These are phyloP conservation scores for Hippophae tibetana DNA, from an alignment of 306 rosid species.

Conservation along the genomic window DNA sequence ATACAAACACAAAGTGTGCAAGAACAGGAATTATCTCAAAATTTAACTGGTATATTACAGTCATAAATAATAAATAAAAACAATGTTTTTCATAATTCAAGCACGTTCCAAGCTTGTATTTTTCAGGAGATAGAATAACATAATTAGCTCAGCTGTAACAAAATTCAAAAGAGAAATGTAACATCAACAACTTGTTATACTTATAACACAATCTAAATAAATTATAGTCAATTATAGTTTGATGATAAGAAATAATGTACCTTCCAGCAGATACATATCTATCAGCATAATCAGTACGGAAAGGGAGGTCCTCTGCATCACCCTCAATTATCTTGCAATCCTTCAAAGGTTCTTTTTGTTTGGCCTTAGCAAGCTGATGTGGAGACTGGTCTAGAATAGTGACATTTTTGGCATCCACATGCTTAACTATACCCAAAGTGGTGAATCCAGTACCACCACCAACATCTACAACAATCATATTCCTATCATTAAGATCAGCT, in stretches of 20 bases:
- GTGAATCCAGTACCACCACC: constrained; percentile 94
- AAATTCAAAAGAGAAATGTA: no score
- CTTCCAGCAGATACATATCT: constrained; percentile 92
- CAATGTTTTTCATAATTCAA: no score
- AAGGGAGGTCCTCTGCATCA: constrained; percentile 88
- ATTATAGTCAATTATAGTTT: not conserved
- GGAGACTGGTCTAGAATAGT: constrained; percentile 94
- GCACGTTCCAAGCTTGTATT: no score
- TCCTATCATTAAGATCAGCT: constrained; percentile 61
- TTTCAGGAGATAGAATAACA: no score
- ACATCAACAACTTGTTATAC: no score
- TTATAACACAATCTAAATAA: no score
- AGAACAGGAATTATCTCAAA: no score
- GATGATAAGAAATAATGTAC: constrained; percentile 23
- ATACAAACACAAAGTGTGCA: no score
- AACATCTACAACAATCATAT: constrained; percentile 76
- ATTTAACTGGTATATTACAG: no score
- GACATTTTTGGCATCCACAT: constrained; percentile 83
- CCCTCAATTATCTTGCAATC: constrained; percentile 80
- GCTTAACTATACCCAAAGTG: constrained; percentile 80
- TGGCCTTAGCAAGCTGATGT: constrained; percentile 90
- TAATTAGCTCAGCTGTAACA: no score
- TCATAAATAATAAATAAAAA: no score
- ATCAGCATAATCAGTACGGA: constrained; percentile 80
- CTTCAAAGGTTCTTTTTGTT: constrained; percentile 73